Evolutionary conservation across 192 early-diverging fungal genomes (phyloP).

Genomic region (Physocladia obscura): DNA sequence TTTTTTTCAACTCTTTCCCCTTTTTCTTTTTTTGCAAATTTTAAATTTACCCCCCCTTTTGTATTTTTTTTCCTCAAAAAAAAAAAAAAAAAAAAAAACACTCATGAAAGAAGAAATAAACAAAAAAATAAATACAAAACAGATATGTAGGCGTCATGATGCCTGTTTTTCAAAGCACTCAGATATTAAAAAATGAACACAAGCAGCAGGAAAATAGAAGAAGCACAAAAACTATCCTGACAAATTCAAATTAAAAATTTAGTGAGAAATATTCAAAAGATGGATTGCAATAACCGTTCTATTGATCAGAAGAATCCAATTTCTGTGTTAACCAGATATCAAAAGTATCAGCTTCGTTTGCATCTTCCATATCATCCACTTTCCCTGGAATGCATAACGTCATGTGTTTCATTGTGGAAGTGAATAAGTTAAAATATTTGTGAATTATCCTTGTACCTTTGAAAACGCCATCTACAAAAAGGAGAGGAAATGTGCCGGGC

Average conservation of each 20-base stretch:
- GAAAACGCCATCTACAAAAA: constrained; percentile 10
- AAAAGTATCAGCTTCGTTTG: constrained; percentile 13
- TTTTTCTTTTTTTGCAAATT: no score
- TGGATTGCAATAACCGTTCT: no score
- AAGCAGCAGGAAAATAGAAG: no score
- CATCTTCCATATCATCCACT: constrained; percentile 24
- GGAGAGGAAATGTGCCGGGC: constrained; percentile 7
- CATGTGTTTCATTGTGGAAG: not conserved
- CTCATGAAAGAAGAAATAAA: not conserved
- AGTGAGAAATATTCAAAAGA: no score
- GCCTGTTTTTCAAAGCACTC: not conserved
- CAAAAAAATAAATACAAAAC: not conserved
- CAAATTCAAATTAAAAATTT: no score
- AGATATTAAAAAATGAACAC: no score
- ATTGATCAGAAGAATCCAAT: no score
- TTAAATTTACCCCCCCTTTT: not conserved
- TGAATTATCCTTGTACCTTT: constrained; percentile 2
- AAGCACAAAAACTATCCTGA: no score
- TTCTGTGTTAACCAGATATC: no score
- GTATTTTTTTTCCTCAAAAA: not conserved
- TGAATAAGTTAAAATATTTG: not conserved
- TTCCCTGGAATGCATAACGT: not conserved
- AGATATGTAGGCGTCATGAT: not conserved
- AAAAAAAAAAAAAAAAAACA: not conserved
- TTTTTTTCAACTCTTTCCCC: no score